phyloP scores from a whole-genome alignment of 495 filamentous ascomycete genomes.

The Penicillium canariense region DNA sequence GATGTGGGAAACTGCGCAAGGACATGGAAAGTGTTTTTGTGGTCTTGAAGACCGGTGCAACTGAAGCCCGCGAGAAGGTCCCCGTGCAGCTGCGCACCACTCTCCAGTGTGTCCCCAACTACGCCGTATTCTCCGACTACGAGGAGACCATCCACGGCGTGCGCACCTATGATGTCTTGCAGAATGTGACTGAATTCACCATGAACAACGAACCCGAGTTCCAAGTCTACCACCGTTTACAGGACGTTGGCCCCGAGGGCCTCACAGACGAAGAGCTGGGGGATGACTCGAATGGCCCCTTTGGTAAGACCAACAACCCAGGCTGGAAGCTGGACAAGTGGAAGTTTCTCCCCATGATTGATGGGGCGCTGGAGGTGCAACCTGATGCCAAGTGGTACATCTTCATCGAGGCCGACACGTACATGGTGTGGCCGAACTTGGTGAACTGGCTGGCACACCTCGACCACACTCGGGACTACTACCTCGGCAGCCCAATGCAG shows the following conservation, averaged over 20 bases:
- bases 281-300: slow-evolving; percentile 35
- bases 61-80: slow-evolving; percentile 37
- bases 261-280: slow-evolving; percentile 28
- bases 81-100: slow-evolving; percentile 42
- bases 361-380: slow-evolving; percentile 49
- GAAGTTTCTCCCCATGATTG: slow-evolving; percentile 64
- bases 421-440: slow-evolving; percentile 61
- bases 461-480: slow-evolving; percentile 47
- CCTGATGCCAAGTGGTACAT: slow-evolving; percentile 61
- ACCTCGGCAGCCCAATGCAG: slow-evolving; percentile 51
- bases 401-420: slow-evolving; percentile 65
- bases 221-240: slow-evolving; percentile 38
- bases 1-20: slow-evolving; percentile 18
- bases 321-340: slow-evolving; percentile 66
- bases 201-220: slow-evolving; percentile 43
- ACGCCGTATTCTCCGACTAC: slow-evolving; percentile 48
- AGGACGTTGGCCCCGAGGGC: slow-evolving; percentile 35
- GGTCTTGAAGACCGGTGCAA: slow-evolving; percentile 44
- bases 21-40: slow-evolving; percentile 40
- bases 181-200: slow-evolving; percentile 32
- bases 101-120: slow-evolving; percentile 40
- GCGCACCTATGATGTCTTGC: slow-evolving; percentile 40
- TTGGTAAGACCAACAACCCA: slow-evolving; percentile 36
- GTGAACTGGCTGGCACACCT: slow-evolving; percentile 54
- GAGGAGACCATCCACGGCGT: slow-evolving; percentile 42